Evolutionary conservation across 768 basidiomycete genomes (phyloP).

Genomic region (Hypholoma fasciculare): DNA sequence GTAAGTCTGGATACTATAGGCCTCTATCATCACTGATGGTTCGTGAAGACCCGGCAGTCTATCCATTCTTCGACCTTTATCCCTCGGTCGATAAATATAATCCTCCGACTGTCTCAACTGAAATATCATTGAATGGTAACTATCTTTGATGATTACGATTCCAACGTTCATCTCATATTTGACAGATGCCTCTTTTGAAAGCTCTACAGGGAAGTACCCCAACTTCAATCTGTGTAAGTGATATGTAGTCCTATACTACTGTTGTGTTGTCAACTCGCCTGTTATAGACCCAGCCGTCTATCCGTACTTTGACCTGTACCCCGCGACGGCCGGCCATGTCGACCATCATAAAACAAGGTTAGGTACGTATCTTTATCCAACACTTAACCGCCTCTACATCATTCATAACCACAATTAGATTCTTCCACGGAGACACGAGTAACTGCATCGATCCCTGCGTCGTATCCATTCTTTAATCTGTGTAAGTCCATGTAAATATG

Average conservation of each 20-base stretch:
- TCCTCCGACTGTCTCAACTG: background rate
- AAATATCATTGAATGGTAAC: background rate
- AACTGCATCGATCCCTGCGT: too few relatives aligned
- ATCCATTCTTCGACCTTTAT: conserved; percentile 18
- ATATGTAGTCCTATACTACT: background rate
- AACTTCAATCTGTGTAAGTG: conserved; percentile 2
- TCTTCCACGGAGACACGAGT: background rate
- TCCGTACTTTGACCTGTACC: conserved; percentile 34
- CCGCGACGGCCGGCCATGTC: background rate
- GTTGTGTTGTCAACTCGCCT: background rate
- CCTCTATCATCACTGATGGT: background rate
- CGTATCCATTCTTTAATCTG: conserved; percentile 1
- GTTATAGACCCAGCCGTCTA: conserved; percentile 31
- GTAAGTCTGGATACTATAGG: background rate
- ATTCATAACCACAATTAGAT: background rate
- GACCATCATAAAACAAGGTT: too few relatives aligned
- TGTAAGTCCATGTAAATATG: background rate
- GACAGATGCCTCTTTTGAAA: background rate
- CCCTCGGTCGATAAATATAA: background rate
- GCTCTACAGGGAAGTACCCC: background rate
- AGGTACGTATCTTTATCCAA: too few relatives aligned
- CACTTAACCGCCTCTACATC: too few relatives aligned
- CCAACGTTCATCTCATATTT: background rate
- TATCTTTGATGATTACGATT: background rate
- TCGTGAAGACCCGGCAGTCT: conserved; percentile 10